Evolutionary conservation across 164 flowering plant species (phyloP), one percentile per base, ranked within the genome.

Genomic region (Amborella trichopoda): DNA sequence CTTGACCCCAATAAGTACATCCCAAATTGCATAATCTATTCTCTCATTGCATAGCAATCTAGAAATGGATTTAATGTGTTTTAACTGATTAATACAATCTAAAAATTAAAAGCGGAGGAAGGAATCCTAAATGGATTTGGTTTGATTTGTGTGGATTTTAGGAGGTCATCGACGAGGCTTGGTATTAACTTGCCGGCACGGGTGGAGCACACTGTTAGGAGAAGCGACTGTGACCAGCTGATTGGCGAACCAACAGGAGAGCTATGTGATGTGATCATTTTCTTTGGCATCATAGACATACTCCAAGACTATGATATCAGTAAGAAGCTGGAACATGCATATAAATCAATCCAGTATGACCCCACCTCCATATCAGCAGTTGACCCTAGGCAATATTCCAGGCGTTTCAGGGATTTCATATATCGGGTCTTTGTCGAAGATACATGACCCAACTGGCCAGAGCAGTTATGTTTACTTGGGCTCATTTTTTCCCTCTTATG

Each of bases 311-410:
- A 83, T 39, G 93, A 83, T 37, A 77, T 83, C 41, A 83, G 74
- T 70, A 83, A 83, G 69, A 83, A 84, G 67, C 75, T 84, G 3
- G 94, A 84, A 56, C 89, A 81, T 62, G 89, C 82, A 2, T 84
- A 84, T 73, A 84, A 84, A 50, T 76, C 94, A 5, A 52, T 81
- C 26, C 94, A 84, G 32, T 75, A 70, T 36, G 89, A 81, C 39
- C 75, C 94, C 11, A 71, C 83, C 23, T 81, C 86, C 21, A 84
- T 84, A 59, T 81, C 94, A 22, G 81, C 89, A 0, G 94, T 81
- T 20, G 89, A 84, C 58, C 94, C 94, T 4, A 81, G 59, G 60
- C 86, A 71, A 32, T 83, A 83, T 42, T 74, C 89, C 0, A 78
- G 56, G 55, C 80, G 89, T 17, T 83, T 83, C 50, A 74, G 86